A percentile compares a stretch with the other conserved stretches of the same genome.
Conservation (phyloP, 1,284 basidiomycete genomes). For the Coriolopsis trogii region DNA sequence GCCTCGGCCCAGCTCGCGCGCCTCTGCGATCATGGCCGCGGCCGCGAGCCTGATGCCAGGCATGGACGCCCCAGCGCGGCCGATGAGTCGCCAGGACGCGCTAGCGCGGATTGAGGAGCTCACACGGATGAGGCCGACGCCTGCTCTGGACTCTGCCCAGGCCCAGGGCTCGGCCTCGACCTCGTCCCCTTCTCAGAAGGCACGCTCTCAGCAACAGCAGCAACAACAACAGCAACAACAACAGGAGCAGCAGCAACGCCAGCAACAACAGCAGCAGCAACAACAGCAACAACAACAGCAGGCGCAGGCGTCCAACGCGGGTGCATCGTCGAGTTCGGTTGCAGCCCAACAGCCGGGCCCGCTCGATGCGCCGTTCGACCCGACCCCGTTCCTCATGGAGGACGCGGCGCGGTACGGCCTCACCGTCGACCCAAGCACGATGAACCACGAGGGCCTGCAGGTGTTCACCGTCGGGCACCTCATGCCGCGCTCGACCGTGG, state of each 20-base stretch:
- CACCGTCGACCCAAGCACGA: slow-evolving; percentile 25
- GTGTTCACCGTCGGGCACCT: slow-evolving; percentile 85
- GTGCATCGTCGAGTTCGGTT: background rate
- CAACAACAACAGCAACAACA: slow-evolving; percentile 8
- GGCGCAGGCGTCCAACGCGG: slow-evolving; percentile 23
- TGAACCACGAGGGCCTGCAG: slow-evolving; percentile 67
- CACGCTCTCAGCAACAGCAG: slow-evolving; percentile 17
- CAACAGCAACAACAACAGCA: slow-evolving; percentile 19
- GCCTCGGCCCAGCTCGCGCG: slow-evolving; percentile 30
- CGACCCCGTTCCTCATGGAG: slow-evolving; percentile 43
- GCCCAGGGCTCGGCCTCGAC: slow-evolving; percentile 21
- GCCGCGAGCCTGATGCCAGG: slow-evolving; percentile 35
- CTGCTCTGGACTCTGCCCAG: slow-evolving; percentile 29
- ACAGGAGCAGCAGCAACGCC: slow-evolving; percentile 6
- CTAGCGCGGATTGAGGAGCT: slow-evolving; percentile 55
- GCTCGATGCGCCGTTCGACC: slow-evolving; percentile 28
- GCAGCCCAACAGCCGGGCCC: slow-evolving; percentile 10
- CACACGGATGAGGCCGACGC: slow-evolving; percentile 43
- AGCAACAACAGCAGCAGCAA: background rate
- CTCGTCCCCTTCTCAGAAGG: slow-evolving; percentile 13
- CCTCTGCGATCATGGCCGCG: slow-evolving; percentile 36
- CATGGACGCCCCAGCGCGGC: slow-evolving; percentile 30
- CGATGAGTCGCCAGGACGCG: slow-evolving; percentile 47
- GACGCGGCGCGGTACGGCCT: slow-evolving; percentile 27
- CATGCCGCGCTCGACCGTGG: slow-evolving; percentile 57